Conservation (phyloP, 352 stramenopile genomes). For the Salisapilia sapeloensis region DNA sequence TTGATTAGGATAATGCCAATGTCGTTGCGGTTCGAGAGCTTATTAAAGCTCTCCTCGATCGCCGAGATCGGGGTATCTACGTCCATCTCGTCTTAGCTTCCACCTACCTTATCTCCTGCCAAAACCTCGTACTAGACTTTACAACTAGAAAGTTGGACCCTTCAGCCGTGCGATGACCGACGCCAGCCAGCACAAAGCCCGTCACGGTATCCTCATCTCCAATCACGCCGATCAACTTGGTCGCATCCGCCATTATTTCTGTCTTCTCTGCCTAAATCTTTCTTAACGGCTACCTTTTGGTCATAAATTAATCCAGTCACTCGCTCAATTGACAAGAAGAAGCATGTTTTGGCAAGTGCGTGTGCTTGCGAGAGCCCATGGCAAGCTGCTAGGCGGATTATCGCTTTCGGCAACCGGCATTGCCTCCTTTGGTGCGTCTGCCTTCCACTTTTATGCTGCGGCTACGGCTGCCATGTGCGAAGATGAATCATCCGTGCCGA, state of each 20-base stretch:
- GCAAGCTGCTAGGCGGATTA: too few relatives aligned
- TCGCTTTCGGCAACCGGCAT: too few relatives aligned
- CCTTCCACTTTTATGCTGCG: too few relatives aligned
- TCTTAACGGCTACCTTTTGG: too few relatives aligned
- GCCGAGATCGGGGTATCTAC: slow-evolving; percentile 72
- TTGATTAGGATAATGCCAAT: slow-evolving; percentile 99
- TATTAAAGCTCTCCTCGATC: slow-evolving; percentile 89
- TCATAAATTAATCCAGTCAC: too few relatives aligned
- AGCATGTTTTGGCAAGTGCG: too few relatives aligned
- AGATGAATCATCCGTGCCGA: too few relatives aligned
- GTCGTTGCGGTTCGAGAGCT: slow-evolving; percentile 88
- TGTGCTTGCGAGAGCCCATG: too few relatives aligned
- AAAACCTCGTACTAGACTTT: slow-evolving; percentile 74
- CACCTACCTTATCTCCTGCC: neutral
- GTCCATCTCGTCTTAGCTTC: neutral
- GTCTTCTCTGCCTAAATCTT: too few relatives aligned
- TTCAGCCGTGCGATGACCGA: slow-evolving; percentile 90
- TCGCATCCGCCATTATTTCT: slow-evolving; percentile 43
- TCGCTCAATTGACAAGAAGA: too few relatives aligned
- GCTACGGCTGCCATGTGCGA: too few relatives aligned
- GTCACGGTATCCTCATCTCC: slow-evolving; percentile 95
- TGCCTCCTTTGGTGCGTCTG: too few relatives aligned
- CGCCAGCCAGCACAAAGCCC: slow-evolving; percentile 93
- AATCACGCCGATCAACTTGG: slow-evolving; percentile 80
- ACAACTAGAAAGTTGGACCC: slow-evolving; percentile 96